A percentile compares a stretch with the other conserved stretches of the same genome.
Evolutionary conservation across 73 alveolate genomes (phyloP).

Genomic region (Paramecium caudatum): DNA sequence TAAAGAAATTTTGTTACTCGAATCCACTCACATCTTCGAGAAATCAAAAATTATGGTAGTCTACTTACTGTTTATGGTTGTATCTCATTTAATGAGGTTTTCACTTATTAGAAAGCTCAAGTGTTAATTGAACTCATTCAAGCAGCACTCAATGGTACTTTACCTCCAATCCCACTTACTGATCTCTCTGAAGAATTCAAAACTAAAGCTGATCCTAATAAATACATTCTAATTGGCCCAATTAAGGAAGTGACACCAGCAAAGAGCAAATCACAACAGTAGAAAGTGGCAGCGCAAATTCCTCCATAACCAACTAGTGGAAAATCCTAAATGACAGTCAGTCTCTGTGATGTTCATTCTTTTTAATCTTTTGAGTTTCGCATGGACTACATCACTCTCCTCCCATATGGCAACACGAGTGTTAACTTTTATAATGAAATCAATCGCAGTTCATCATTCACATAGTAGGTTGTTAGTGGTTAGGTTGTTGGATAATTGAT

Average conservation of each 20-base stretch:
- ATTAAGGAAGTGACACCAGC: conserved; percentile 62
- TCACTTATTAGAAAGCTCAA: conserved; percentile 55
- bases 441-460: conserved; percentile 46
- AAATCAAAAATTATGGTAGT: conserved; percentile 53
- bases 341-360: conserved; percentile 27
- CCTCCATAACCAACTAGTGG: conserved; percentile 63
- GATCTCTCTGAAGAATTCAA: conserved; percentile 71
- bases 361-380: conserved; percentile 63
- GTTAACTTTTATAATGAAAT: conserved; percentile 1
- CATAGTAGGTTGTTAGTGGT: conserved; percentile 48
- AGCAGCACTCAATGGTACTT: conserved; percentile 47
- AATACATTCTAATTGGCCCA: conserved; percentile 55
- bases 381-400: conserved; percentile 70
- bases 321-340: conserved; percentile 51
- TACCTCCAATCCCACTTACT: conserved; percentile 64
- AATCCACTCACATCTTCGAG: conserved; percentile 66
- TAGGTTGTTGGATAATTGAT: conserved; percentile 17
- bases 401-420: conserved; percentile 62
- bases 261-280: conserved; percentile 41
- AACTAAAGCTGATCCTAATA: conserved; percentile 72
- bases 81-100: conserved; percentile 63
- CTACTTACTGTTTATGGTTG: conserved; percentile 72
- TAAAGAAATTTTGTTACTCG: conserved; percentile 66
- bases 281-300: conserved; percentile 33
- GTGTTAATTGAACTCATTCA: conserved; percentile 32